These are phyloP conservation scores for Fonsecaea pedrosoi DNA, from an alignment of 2,329 filamentous ascomycete genomes.

Conservation along the genomic window DNA sequence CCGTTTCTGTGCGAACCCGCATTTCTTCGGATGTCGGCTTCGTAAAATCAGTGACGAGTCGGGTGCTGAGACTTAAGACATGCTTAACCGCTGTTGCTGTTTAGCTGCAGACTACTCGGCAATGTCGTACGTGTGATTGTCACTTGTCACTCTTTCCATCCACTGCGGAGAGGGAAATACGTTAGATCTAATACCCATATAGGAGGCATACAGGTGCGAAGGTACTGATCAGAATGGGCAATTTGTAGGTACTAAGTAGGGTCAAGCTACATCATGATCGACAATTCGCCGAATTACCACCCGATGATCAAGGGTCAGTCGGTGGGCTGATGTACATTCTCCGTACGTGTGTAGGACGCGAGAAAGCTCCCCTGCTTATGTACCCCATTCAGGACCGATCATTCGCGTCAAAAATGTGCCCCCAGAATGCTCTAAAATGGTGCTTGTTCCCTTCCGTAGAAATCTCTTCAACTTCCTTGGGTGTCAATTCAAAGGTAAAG, in stretches of 20 bases:
- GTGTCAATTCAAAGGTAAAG: conserved; percentile 65
- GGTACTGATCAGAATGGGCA: too few species aligned
- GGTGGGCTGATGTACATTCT: neutral
- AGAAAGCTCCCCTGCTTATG: neutral
- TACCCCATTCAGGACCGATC: conserved; percentile 45
- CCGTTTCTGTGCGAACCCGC: neutral
- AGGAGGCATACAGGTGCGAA: too few species aligned
- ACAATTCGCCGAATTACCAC: neutral
- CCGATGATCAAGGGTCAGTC: neutral
- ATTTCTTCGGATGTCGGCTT: conserved; percentile 15
- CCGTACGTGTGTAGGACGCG: neutral
- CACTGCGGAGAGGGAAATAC: neutral
- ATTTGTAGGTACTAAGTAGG: neutral
- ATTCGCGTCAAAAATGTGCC: conserved; percentile 54
- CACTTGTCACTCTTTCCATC: conserved; percentile 5
- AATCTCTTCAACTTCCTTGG: conserved; percentile 63
- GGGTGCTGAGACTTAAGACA: conserved; percentile 16
- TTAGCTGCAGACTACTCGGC: conserved; percentile 2
- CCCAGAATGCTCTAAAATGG: conserved; percentile 63
- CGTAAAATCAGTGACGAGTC: conserved; percentile 10
- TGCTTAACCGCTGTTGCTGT: conserved; percentile 17
- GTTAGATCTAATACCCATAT: neutral
- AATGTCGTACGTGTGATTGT: conserved; percentile 4
- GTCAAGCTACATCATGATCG: conserved; percentile 7
- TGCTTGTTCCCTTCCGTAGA: conserved; percentile 53